Base-by-base conservation (phyloP, 2,329 filamentous ascomycete species). In the Cryphonectria carpinicola region DNA sequence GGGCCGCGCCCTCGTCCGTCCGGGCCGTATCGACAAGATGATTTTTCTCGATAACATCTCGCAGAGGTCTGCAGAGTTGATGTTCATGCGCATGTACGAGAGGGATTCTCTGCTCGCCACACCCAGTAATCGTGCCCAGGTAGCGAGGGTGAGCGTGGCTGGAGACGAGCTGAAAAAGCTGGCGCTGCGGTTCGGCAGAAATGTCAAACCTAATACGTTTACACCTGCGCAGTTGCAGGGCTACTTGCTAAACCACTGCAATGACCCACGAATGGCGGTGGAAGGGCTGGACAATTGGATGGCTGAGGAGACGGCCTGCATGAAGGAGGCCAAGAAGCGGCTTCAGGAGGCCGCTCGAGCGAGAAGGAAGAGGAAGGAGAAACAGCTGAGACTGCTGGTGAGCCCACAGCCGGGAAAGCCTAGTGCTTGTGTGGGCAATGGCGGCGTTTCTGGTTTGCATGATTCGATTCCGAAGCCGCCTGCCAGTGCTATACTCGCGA, bases 1-100 rank as follows among this genome's bases (percentile, higher is more conserved):
- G 11, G 88, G 90, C 80, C 86, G 86, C 73, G 89, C 89, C 0
- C 82, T 91, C 25, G 89, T 90, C 73, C 87, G 89, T 0, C 88
- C 88, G 0, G 89, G 88, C 1, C 86, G 89, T 7, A 83, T 91
- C 8, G 91, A 93, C 74, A 84, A 88, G 78, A 87, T 64, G 71
- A 85, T 93, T 11, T 78, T 83, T 19, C 89, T 93, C 66, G 82
- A 82, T 41, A 81, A 84, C 72, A 85, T 86, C 41, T 82, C 81
- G 60, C 79, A 73, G n/a, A 74, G 77, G 46, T 83, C 82, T 17
- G 81, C 84, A 10, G 80, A 80, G 65, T 78, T 83, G 6, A 85
- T 85, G 83, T 85, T 85, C 66, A 66, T 82, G 3, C 80, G 82
- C 73, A 85, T 86, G 83, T 85, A 82, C 67, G 77, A 79, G 0